A percentile compares a stretch with the other conserved stretches of the same genome.
Evolutionary conservation across 495 filamentous ascomycete genomes (phyloP).

Genomic region (Podospora anserina): DNA sequence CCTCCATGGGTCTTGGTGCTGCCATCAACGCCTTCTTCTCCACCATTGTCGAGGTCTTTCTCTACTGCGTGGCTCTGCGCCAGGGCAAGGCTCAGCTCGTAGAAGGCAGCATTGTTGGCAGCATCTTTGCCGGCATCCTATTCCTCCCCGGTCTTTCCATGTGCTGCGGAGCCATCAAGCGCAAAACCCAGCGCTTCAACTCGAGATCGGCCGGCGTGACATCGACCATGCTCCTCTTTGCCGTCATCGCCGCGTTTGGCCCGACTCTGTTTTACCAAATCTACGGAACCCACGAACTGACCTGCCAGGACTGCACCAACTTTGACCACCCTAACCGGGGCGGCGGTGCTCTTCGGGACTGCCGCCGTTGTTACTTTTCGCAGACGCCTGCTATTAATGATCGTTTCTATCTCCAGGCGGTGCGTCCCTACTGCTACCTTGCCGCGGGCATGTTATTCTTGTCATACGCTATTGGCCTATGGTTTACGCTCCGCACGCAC

Average conservation of each 20-base stretch:
- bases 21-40: conserved; percentile 99
- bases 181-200: conserved; percentile 98
- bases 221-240: conserved; percentile 97
- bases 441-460: conserved; percentile 82
- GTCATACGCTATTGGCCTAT: conserved; percentile 88
- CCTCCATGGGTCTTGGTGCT: conserved; percentile 98
- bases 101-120: conserved; percentile 94
- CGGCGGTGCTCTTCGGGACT: conserved; percentile 54
- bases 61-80: conserved; percentile 92
- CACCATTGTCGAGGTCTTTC: conserved; percentile 96
- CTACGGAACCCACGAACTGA: conserved; percentile 94
- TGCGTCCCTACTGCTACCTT: conserved; percentile 89
- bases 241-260: conserved; percentile 93
- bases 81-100: conserved; percentile 92
- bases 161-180: conserved; percentile 97
- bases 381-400: conserved; percentile 83
- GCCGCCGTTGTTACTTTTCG: conserved; percentile 88
- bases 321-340: conserved; percentile 39
- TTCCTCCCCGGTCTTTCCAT: conserved; percentile 97
- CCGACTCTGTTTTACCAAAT: conserved; percentile 99
- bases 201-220: conserved; percentile 95
- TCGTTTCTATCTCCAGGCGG: conserved; percentile 81
- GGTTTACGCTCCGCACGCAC: conserved; percentile 95
- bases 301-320: conserved; percentile 72
- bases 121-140: conserved; percentile 94